phyloP scores from a whole-genome alignment of 352 stramenopile genomes.

The Globisporangium perplexum region DNA sequence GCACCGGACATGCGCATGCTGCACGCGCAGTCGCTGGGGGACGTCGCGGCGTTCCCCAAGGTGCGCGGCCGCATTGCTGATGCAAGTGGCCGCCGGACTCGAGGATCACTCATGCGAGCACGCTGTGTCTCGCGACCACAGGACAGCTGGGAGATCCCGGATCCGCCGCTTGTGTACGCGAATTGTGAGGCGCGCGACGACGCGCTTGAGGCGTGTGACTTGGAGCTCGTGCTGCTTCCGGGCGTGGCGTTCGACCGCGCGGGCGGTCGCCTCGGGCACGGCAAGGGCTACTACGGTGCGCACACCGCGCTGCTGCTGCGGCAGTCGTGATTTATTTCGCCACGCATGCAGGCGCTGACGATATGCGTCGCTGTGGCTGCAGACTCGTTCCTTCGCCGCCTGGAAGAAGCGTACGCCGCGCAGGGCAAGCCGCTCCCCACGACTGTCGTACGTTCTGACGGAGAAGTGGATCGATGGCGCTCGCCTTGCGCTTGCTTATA shows the following conservation, averaged over 20 bases:
- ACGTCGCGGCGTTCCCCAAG: conserved; percentile 81
- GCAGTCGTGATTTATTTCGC: neutral
- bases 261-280: conserved; percentile 80
- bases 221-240: conserved; percentile 80
- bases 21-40: conserved; percentile 43
- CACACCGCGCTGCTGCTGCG: neutral
- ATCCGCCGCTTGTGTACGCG: conserved; percentile 38
- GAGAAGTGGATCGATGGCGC: too few species aligned
- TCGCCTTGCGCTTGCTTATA: neutral
- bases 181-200: conserved; percentile 28
- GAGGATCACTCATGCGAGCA: neutral
- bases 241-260: conserved; percentile 74
- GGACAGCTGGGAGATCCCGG: conserved; percentile 87
- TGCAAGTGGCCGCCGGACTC: too few species aligned
- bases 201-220: conserved; percentile 33
- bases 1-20: conserved; percentile 82
- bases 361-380: neutral
- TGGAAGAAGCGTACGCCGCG: conserved; percentile 38
- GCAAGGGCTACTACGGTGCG: conserved; percentile 86
- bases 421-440: conserved; percentile 32
- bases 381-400: conserved; percentile 72
- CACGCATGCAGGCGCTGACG: neutral
- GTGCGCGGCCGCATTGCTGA: conserved; percentile 17
- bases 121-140: conserved; percentile 10
- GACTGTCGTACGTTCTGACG: conserved; percentile 38